These are phyloP conservation scores for Sanghuangporus weigelae DNA, from an alignment of 1,284 basidiomycete genomes.

Conservation along the genomic window DNA sequence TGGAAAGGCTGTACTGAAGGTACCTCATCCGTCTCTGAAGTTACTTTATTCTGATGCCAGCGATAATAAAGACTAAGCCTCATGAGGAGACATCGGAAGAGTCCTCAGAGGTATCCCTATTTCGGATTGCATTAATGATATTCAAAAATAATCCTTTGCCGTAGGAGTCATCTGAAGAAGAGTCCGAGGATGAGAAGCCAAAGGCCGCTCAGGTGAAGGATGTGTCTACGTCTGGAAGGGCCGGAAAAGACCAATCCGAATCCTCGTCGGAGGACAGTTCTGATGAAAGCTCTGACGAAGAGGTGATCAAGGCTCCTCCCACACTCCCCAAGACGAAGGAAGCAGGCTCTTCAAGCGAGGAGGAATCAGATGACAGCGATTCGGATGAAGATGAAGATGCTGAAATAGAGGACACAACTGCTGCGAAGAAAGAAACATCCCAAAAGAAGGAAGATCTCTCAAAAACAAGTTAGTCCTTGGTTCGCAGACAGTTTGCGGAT, in stretches of 20 bases:
- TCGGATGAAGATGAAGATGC: conserved; percentile 34
- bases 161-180: conserved; percentile 17
- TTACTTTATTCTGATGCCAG: background rate
- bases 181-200: conserved; percentile 32
- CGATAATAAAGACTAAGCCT: background rate
- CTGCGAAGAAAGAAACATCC: conserved; percentile 25
- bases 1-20: no score
- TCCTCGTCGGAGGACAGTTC: background rate
- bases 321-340: conserved; percentile 19
- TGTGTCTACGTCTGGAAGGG: conserved; percentile 12
- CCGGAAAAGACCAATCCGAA: conserved; percentile 12
- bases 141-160: background rate
- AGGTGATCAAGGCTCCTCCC: conserved; percentile 20
- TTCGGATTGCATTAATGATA: background rate
- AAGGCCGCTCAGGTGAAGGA: conserved; percentile 33
- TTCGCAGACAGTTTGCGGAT: conserved; percentile 12
- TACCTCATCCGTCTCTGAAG: background rate
- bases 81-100: no score
- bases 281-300: conserved; percentile 19
- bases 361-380: conserved; percentile 32
- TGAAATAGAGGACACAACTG: conserved; percentile 48
- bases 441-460: conserved; percentile 34
- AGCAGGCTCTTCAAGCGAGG: background rate
- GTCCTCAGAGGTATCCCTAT: no score
- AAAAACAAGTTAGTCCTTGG: background rate